These are phyloP conservation scores for Calycina marina DNA, from an alignment of 2,329 filamentous ascomycete species.

Conservation along the genomic window DNA sequence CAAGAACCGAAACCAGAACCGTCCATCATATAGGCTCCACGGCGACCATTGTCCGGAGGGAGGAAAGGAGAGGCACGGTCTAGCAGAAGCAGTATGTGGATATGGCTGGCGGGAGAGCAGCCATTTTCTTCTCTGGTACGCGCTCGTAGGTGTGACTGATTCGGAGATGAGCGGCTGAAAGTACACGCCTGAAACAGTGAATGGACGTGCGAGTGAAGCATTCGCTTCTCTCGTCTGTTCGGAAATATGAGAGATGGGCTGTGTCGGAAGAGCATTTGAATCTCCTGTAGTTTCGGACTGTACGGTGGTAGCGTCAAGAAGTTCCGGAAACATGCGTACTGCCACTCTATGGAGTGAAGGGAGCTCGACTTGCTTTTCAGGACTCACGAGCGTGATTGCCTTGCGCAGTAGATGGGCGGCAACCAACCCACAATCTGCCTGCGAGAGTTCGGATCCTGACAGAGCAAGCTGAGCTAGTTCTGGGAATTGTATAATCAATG, in stretches of 20 bases:
- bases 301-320: too few relatives aligned
- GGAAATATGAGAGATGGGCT: too few relatives aligned
- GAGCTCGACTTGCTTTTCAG: slow-evolving; percentile 28
- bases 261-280: too few relatives aligned
- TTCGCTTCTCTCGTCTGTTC: not conserved
- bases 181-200: slow-evolving; percentile 12
- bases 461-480: slow-evolving; percentile 3
- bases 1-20: slow-evolving; percentile 42
- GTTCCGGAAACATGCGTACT: slow-evolving; percentile 26
- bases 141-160: not conserved
- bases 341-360: slow-evolving; percentile 28
- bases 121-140: slow-evolving; percentile 7
- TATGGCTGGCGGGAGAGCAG: slow-evolving; percentile 16
- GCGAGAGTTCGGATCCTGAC: not conserved
- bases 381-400: slow-evolving; percentile 33
- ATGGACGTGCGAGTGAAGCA: slow-evolving; percentile 3
- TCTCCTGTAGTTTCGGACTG: too few relatives aligned
- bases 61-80: slow-evolving; percentile 29
- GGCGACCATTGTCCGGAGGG: slow-evolving; percentile 6
- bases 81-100: slow-evolving; percentile 17
- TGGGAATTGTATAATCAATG: slow-evolving; percentile 14
- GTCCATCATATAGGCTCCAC: slow-evolving; percentile 36
- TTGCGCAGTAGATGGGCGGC: slow-evolving; percentile 31
- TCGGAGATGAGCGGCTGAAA: slow-evolving; percentile 9
- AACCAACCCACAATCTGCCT: slow-evolving; percentile 11